These are phyloP conservation scores for Syzygium oleosum DNA, from an alignment of 345 rosid species.

Conservation along the genomic window DNA sequence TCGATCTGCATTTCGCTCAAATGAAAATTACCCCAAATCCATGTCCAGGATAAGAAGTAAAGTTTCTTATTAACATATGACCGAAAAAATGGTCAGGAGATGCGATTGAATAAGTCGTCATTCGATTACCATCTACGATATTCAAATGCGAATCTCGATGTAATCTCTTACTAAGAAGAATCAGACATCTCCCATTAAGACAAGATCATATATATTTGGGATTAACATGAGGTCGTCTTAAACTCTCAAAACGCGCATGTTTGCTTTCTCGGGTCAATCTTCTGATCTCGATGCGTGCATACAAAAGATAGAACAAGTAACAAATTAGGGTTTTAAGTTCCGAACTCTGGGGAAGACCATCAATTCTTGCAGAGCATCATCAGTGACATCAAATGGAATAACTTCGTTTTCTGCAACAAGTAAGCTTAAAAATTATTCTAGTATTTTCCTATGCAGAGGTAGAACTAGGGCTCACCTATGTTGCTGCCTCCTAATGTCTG, in stretches of 20 bases:
- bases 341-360: neutral
- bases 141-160: neutral
- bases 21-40: neutral
- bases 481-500: neutral
- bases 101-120: neutral
- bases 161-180: neutral
- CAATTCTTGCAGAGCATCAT: neutral
- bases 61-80: neutral
- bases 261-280: neutral
- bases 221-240: neutral
- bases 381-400: neutral
- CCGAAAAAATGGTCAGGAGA: neutral
- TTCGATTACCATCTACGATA: neutral
- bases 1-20: neutral
- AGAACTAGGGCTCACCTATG: neutral
- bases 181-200: neutral
- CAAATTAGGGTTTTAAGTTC: neutral
- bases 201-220: neutral
- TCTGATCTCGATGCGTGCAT: neutral
- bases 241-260: neutral
- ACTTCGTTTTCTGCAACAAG: neutral
- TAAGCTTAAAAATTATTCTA: neutral
- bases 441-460: neutral
- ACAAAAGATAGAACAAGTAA: neutral
- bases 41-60: neutral